Base-by-base conservation (phyloP, 2,329 filamentous ascomycete genomes). In the Periconia sp. region DNA sequence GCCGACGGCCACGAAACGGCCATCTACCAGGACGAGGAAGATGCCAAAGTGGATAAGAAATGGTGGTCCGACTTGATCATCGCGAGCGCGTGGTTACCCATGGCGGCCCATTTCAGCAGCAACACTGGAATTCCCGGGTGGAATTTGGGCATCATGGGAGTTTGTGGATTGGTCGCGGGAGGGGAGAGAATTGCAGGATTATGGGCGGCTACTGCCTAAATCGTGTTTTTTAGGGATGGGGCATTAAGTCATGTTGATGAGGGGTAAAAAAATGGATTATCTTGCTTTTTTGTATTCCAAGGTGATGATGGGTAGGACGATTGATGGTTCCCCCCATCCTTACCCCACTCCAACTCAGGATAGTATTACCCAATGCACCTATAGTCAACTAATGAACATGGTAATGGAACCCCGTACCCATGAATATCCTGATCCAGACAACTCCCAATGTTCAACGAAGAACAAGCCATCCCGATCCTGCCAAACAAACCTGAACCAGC, bases 31-130 rank as follows among this genome's bases (percentile, higher is more conserved):
- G 69, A 72, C 37, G 70, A 74, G 47, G 69, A 69, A 37, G 76
- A 79, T 55, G 56, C 45, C n/a, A 66, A 59, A 58, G 61, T 68
- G 47, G 69, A 73, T 54, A 54, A 60, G 52, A 72, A 71, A 62
- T 79, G 76, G 76, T 78, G 73, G 71, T 69, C 64, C 1, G 74
- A 78, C 58, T 56, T 73, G 23, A 66, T 77, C 54, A 74, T 77
- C 59, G 73, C 75, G 31, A 52, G 71, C 35, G 72, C 70, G 46
- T 79, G 76, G 76, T 69, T 77, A 51, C 76, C 76, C 1, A 73
- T 78, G 60, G 76, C 76, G 13, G 56, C 71, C 54, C 75, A 79
- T 43, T 77, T 73, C 51, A 71, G 72, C 45, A 71, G 67, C 47
- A 64, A 63, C 19, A 68, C 58, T 14, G 76, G 76, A 0, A 52